Evolutionary conservation across 2,329 filamentous ascomycete species (phyloP).

Genomic region (Botrytis pseudocinerea): DNA sequence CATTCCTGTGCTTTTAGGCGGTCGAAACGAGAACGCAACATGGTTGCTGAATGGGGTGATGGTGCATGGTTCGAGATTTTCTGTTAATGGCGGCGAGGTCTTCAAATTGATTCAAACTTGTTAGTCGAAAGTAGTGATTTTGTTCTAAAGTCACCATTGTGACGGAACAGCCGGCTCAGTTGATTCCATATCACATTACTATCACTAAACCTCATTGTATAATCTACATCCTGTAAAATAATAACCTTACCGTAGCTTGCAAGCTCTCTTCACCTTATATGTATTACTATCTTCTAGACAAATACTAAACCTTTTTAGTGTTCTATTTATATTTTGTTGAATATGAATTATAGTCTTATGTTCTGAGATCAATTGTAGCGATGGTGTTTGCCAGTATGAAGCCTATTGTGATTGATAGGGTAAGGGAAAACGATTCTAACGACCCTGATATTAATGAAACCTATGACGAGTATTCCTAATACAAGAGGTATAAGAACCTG

Average conservation of each 20-base stretch:
- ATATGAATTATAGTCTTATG: too few relatives aligned
- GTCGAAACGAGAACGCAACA: not conserved
- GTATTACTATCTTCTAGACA: too few relatives aligned
- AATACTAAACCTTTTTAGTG: too few relatives aligned
- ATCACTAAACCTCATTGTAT: not conserved
- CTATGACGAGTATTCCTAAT: too few relatives aligned
- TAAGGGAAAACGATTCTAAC: too few relatives aligned
- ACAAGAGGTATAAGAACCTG: too few relatives aligned
- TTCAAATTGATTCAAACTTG: not conserved
- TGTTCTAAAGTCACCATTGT: not conserved
- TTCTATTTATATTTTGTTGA: too few relatives aligned
- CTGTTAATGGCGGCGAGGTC: not conserved
- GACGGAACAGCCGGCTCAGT: not conserved
- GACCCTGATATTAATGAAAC: too few relatives aligned
- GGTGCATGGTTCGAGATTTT: not conserved
- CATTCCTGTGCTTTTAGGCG: not conserved
- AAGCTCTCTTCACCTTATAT: not conserved
- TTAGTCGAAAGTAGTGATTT: not conserved
- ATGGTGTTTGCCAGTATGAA: too few relatives aligned
- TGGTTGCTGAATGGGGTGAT: not conserved
- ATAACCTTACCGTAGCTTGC: not conserved
- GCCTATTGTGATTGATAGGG: too few relatives aligned
- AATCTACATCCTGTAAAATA: not conserved
- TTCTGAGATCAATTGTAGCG: too few relatives aligned
- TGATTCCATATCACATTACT: not conserved